Conservation (phyloP, 768 basidiomycete species). For the Glaciozyma antarctica region DNA sequence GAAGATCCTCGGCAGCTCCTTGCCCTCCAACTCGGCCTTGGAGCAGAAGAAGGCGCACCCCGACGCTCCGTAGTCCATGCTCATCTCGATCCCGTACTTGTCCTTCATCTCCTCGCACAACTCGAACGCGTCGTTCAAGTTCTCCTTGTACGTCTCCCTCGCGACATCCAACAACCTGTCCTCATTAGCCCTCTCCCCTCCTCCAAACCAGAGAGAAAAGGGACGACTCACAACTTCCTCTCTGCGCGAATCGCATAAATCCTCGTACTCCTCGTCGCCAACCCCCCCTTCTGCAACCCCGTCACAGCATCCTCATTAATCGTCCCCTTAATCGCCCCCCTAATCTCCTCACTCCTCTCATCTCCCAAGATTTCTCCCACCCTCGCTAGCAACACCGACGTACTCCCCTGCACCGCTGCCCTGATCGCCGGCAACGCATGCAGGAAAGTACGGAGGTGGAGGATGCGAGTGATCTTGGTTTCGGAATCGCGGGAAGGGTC, state of each 20-base stretch:
- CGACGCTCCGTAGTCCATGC: constrained; percentile 10
- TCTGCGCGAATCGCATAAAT: neutral
- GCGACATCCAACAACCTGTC: constrained; percentile 66
- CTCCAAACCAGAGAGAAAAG: constrained; percentile 3
- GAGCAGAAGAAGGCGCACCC: constrained; percentile 30
- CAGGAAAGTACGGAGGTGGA: constrained; percentile 65
- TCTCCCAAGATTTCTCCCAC: constrained; percentile 67
- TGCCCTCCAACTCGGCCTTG: constrained; percentile 25
- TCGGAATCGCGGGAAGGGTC: constrained; percentile 31
- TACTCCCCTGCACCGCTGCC: constrained; percentile 53
- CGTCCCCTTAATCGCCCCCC: constrained; percentile 50
- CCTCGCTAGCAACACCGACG: constrained; percentile 54
- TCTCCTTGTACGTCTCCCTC: constrained; percentile 92
- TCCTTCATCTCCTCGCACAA: neutral
- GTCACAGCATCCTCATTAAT: constrained; percentile 60
- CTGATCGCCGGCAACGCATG: constrained; percentile 56
- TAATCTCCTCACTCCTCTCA: constrained; percentile 57
- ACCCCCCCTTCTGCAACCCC: constrained; percentile 41
- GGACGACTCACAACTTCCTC: neutral
- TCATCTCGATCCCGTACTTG: constrained; percentile 2
- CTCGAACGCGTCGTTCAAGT: constrained; percentile 11
- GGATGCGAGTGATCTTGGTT: constrained; percentile 54
- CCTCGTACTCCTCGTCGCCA: neutral
- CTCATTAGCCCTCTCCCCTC: constrained; percentile 55
- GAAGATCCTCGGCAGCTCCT: constrained; percentile 23